Percentiles rank a stretch among this genome's conserved stretches.
Conservation (phyloP, 768 basidiomycete genomes). For the Macrolepiota dolichaula region DNA sequence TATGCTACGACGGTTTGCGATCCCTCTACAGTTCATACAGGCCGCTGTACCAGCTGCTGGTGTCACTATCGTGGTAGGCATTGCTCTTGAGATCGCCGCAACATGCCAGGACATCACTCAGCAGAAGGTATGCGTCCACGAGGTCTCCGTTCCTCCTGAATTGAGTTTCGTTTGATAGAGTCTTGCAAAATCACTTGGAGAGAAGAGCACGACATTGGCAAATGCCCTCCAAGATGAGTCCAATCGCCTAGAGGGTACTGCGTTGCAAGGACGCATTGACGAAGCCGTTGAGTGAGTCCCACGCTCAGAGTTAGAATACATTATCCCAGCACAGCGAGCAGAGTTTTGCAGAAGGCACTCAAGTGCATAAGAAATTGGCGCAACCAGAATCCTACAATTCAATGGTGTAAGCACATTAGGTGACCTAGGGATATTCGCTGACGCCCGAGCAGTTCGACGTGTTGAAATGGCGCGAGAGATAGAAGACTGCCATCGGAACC, state of each 20-base stretch:
- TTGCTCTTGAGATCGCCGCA: conserved; percentile 39
- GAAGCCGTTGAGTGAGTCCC: conserved; percentile 39
- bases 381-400: background rate
- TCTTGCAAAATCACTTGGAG: conserved; percentile 37
- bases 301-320: background rate
- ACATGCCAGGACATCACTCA: conserved; percentile 50
- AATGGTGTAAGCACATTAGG: background rate
- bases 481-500: background rate
- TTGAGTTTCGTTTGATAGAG: conserved; percentile 24
- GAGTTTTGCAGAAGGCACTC: background rate
- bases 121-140: conserved; percentile 41
- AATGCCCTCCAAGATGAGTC: conserved; percentile 37
- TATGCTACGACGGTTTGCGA: too few relatives aligned
- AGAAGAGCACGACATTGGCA: conserved; percentile 37
- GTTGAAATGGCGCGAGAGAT: background rate
- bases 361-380: background rate
- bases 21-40: too few relatives aligned
- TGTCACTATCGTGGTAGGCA: conserved; percentile 42
- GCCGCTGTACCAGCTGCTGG: conserved; percentile 41
- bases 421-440: background rate
- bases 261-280: conserved; percentile 35
- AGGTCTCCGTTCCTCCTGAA: background rate
- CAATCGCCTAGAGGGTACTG: conserved; percentile 35
- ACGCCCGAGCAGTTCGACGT: background rate
- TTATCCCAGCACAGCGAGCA: background rate